Base-by-base conservation (phyloP, 106 monocot species). In the Dioscorea alata region DNA sequence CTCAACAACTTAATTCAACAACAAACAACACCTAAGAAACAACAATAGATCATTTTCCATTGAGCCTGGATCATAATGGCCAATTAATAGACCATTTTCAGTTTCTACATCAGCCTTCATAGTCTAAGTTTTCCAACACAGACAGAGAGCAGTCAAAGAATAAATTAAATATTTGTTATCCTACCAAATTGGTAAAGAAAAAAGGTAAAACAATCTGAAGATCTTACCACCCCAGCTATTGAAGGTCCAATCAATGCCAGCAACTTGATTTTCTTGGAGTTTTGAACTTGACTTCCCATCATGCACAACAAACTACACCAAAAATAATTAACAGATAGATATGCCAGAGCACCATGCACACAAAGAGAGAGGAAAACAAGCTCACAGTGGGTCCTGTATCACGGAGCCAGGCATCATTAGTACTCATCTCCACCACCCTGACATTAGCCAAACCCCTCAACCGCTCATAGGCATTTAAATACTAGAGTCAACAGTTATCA, bases 381-480 rank as follows among this genome's bases (percentile, higher is more conserved):
- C 84, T 83, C 69, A 99, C 92, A 12, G 97, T 99, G 28, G 97
- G 92, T 48, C 97, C 97, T 35, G 56, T 87, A 71, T 99, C 97
- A 77, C 97, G 92, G 75, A 99, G 87, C 97, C 97, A 99, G 58
- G 89, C 68, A 85, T 99, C 97, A 81, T 99, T 99, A 92, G 92
- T 99, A 87, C 92, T 92, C 97, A 99, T 99, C 74, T 99, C 92
- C 16, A 99, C 87, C 34, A 92, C 69, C 60, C 92, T 82, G 51
- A 99, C 78, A 60, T 89, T 84, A 19, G 66, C 19, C 13, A 65
- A 75, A 50, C 63, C 53, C 21, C 75, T 66, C 59, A 85, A 49
- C 70, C 74, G 57, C 12, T 70, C 33, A 52, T 70, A 67, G 16
- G 79, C 97, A 17, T 81, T 90, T 32, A 69, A 58, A 57, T 90